Percentiles rank a stretch among this genome's conserved stretches.
Evolutionary conservation across 1,284 basidiomycete species (phyloP).

Genomic region (Apiotrichum veenhuisii): DNA sequence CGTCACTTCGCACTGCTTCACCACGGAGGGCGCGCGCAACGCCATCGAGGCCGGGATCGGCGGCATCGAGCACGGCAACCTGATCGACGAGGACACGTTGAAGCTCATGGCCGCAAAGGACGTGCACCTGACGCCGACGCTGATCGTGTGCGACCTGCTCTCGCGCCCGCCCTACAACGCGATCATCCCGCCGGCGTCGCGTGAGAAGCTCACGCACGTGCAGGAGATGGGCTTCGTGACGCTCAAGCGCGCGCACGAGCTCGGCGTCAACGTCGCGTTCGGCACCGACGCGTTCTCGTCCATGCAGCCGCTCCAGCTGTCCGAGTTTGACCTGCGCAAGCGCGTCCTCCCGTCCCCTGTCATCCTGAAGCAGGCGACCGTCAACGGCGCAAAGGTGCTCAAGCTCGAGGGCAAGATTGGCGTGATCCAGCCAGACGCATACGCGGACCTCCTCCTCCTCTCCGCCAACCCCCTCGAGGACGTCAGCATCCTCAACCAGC

Average conservation of each 20-base stretch:
- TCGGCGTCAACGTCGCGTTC: conserved; percentile 31
- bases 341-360: conserved; percentile 47
- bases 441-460: conserved; percentile 53
- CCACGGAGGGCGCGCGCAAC: conserved; percentile 31
- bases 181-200: conserved; percentile 15
- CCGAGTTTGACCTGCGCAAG: conserved; percentile 51
- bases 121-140: conserved; percentile 53
- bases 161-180: conserved; percentile 20
- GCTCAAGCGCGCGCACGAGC: conserved; percentile 28
- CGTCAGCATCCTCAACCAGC: conserved; percentile 52
- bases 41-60: conserved; percentile 38
- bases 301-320: conserved; percentile 23
- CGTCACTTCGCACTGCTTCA: conserved; percentile 40
- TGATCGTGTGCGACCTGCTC: conserved; percentile 29
- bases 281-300: conserved; percentile 15
- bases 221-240: conserved; percentile 15
- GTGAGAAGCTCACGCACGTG: conserved; percentile 23
- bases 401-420: conserved; percentile 48
- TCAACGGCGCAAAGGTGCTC: conserved; percentile 51
- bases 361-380: conserved; percentile 53
- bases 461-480: conserved; percentile 54
- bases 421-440: conserved; percentile 45
- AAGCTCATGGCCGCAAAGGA: conserved; percentile 39
- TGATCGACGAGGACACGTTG: conserved; percentile 40
- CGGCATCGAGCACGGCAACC: conserved; percentile 55